Base-by-base conservation (phyloP, 2,329 filamentous ascomycete genomes). In the Fusarium zealandicum region DNA sequence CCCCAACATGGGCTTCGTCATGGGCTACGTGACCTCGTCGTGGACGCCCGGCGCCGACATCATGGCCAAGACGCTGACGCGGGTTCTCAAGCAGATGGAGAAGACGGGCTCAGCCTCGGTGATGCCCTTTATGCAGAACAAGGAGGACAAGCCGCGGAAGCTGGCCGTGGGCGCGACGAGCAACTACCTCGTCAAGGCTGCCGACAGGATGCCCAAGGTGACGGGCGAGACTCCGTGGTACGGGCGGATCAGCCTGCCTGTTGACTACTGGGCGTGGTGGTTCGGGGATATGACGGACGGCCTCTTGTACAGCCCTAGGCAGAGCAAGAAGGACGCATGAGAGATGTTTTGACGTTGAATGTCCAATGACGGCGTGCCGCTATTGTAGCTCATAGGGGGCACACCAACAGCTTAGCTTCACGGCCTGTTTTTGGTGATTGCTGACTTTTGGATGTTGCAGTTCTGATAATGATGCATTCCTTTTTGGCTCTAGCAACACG, bases 31-130 rank as follows among this genome's bases (percentile, higher is more conserved):
- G 16, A 84, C 87, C 39, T 80, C 82, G 0, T 82, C 82, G 0
- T 91, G 87, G 87, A 90, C 88, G 0, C 80, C 88, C 0, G 87
- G 87, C 3, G 82, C 84, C 1, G 86, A 90, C 53, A 75, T 77
- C 1, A 73, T 70, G 31, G 76, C 77, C 0, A 75, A 75, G 43
- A 74, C 82, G 5, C 70, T 82, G 4, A 75, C 77, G 5, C 75
- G 82, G 0, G 70, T 88, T 3, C 64, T 86, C 53, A 80, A 79
- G 36, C 64, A 77, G 46, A 86, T 87, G 81, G 71, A 78, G 36
- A 70, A 75, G 14, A 75, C 79, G 17, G 73, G 74, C 0, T 75
- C 78, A 11, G 74, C 70, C 1, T 75, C 70, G 14, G 80, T 80
- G 1, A 75, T 78, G 16, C 84, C 85, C 0, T 64, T 75, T 1